These are phyloP conservation scores for Euphrasia confusa DNA, from an alignment of 257 asterid species.

Conservation along the genomic window DNA sequence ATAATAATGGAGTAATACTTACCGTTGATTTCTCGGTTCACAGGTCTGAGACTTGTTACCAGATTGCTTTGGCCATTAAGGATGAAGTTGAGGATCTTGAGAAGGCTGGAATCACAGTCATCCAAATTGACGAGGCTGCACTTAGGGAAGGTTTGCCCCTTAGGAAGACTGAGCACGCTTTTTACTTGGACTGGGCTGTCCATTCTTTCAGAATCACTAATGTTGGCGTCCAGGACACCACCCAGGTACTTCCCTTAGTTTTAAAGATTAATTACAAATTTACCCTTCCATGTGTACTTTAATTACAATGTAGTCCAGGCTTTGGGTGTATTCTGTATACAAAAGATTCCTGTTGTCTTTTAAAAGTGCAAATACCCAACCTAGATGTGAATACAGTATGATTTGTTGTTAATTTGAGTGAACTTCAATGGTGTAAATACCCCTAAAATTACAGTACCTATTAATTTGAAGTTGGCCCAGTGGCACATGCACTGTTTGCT, in stretches of 20 bases:
- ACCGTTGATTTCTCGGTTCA: slow-evolving; percentile 14
- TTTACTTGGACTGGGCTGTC: slow-evolving; percentile 97
- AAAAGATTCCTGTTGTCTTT: no score
- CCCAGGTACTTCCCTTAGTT: slow-evolving; percentile 59
- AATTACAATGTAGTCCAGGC: no score
- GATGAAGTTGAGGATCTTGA: slow-evolving; percentile 97
- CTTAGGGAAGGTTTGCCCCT: slow-evolving; percentile 94
- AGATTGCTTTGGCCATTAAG: slow-evolving; percentile 93
- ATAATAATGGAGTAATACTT: neutral
- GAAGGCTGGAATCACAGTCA: slow-evolving; percentile 83
- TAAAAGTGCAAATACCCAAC: no score
- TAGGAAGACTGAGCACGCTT: slow-evolving; percentile 84
- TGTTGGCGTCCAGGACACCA: slow-evolving; percentile 72
- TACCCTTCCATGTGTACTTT: no score
- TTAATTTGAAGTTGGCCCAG: neutral
- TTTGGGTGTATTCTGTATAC: no score
- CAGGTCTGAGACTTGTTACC: slow-evolving; percentile 90
- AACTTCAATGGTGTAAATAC: no score
- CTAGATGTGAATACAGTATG: no score
- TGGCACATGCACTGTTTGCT: neutral
- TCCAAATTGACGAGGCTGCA: slow-evolving; percentile 96
- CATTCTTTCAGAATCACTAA: slow-evolving; percentile 98
- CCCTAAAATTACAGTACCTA: no score
- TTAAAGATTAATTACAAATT: neutral
- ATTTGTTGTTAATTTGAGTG: no score